Evolutionary conservation across 208 protist species (phyloP).

Genomic region (Crithidia thermophila): DNA sequence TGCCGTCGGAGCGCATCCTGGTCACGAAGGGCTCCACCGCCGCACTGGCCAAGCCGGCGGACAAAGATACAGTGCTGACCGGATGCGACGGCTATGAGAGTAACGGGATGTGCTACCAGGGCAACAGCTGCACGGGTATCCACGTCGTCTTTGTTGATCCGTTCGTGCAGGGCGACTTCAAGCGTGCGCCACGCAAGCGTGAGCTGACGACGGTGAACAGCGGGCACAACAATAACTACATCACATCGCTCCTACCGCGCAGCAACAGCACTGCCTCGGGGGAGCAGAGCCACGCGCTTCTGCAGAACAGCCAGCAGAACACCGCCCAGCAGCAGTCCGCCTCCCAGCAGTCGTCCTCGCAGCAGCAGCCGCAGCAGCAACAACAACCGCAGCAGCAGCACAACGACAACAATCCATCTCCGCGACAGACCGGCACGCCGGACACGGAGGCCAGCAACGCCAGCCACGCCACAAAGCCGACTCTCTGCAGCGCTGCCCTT

Average conservation of each 20-base stretch:
- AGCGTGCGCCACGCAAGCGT: conserved; percentile 38
- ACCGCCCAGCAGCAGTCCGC: too few species aligned
- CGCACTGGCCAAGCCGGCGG: background rate
- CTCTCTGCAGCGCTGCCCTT: background rate
- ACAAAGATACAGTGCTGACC: background rate
- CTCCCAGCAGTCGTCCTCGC: too few species aligned
- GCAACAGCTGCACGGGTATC: conserved; percentile 71
- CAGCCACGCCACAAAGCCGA: conserved; percentile 4
- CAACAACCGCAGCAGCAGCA: conserved; percentile 7
- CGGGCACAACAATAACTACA: background rate
- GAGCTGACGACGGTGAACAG: background rate
- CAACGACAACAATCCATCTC: too few species aligned
- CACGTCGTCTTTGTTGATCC: conserved; percentile 74
- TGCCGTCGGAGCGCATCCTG: conserved; percentile 47
- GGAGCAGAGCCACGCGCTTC: background rate
- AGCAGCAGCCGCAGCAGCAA: background rate
- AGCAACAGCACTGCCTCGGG: conserved; percentile 4
- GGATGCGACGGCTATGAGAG: conserved; percentile 30
- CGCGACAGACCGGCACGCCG: conserved; percentile 1
- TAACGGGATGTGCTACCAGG: conserved; percentile 79
- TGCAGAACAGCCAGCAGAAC: background rate
- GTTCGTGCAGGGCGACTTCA: conserved; percentile 56
- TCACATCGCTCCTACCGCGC: background rate
- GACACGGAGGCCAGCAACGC: conserved; percentile 25
- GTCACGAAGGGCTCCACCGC: conserved; percentile 18